phyloP scores from a whole-genome alignment of 768 basidiomycete species.

The Xerocomellus chrysenteron region DNA sequence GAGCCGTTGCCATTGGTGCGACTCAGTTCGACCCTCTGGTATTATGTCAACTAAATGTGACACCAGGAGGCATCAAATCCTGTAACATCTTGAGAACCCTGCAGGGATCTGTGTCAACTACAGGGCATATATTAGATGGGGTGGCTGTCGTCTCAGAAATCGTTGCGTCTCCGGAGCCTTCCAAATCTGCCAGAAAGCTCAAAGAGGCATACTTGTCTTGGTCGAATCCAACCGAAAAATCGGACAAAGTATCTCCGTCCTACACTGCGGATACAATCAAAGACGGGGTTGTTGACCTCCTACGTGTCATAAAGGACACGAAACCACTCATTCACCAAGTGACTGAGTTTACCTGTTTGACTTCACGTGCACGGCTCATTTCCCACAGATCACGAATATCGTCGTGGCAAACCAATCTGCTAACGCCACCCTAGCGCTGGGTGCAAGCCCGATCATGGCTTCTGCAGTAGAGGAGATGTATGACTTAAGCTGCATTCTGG shows the following conservation, averaged over 20 bases:
- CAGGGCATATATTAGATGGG: slow-evolving; percentile 66
- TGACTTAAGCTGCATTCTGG: slow-evolving; percentile 64
- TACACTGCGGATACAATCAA: slow-evolving; percentile 39
- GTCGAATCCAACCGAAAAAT: slow-evolving; percentile 4
- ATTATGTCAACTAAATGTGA: background rate
- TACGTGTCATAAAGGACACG: slow-evolving; percentile 48
- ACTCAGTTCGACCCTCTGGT: background rate
- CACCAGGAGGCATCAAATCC: slow-evolving; percentile 80
- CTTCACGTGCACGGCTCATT: background rate
- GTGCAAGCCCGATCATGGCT: slow-evolving; percentile 94
- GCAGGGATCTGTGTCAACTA: slow-evolving; percentile 63
- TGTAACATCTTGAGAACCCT: slow-evolving; percentile 74
- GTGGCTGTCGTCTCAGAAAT: slow-evolving; percentile 91
- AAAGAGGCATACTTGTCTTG: slow-evolving; percentile 38
- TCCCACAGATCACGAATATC: slow-evolving; percentile 76
- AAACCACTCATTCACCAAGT: slow-evolving; percentile 85
- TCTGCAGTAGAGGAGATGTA: slow-evolving; percentile 79
- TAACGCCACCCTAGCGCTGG: slow-evolving; percentile 84
- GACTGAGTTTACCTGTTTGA: background rate
- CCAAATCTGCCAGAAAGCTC: slow-evolving; percentile 47
- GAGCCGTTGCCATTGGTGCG: slow-evolving; percentile 85
- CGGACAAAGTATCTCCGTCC: background rate
- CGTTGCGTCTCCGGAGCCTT: slow-evolving; percentile 60
- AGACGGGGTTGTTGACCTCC: slow-evolving; percentile 45
- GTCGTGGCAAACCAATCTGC: slow-evolving; percentile 90